Conservation (phyloP, 2,329 filamentous ascomycete species). For the Clarireedia sp. region DNA sequence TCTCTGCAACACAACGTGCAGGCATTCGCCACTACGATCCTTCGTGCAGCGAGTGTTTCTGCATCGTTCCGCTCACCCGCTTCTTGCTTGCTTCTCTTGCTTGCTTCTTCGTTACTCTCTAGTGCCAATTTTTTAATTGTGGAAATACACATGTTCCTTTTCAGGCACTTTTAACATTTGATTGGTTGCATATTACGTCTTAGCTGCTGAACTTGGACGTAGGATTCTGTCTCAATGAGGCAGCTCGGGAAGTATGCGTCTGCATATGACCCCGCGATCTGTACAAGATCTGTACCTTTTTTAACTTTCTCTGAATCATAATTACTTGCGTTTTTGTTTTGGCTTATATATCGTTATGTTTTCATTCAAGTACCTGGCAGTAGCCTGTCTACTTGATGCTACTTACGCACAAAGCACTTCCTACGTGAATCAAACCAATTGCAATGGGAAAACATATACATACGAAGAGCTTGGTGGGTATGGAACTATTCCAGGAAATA, state of each 20-base stretch:
- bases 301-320: background rate
- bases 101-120: background rate
- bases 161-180: too few species aligned
- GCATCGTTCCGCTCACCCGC: background rate
- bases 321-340: background rate
- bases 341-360: conserved; percentile 9
- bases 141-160: too few species aligned
- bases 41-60: background rate
- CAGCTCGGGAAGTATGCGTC: background rate
- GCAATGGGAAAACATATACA: conserved; percentile 51
- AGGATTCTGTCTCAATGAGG: too few species aligned
- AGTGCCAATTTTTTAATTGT: background rate
- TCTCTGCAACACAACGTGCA: background rate
- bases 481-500: conserved; percentile 49
- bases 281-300: background rate
- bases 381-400: conserved; percentile 5
- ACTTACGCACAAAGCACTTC: conserved; percentile 1
- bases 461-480: conserved; percentile 62
- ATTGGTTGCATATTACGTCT: too few species aligned
- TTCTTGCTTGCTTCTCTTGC: too few species aligned
- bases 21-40: background rate
- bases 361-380: conserved; percentile 4
- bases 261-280: background rate
- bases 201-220: too few species aligned
- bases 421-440: conserved; percentile 18